A percentile compares a stretch with the other conserved stretches of the same genome.
Conservation (phyloP, 1,284 basidiomycete species). For the Boletellus deceptivus region DNA sequence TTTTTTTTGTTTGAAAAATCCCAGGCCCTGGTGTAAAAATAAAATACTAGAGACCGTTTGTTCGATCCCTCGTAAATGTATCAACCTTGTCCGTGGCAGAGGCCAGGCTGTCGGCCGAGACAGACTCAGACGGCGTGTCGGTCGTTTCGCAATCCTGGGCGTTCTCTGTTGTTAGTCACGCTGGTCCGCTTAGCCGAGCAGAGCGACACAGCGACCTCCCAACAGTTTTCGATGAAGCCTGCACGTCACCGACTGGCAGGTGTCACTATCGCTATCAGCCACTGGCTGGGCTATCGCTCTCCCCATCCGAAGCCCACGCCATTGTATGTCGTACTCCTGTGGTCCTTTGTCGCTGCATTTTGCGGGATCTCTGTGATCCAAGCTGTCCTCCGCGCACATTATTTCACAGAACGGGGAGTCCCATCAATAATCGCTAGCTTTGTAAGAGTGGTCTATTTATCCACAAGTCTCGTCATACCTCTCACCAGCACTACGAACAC, state of each 20-base stretch:
- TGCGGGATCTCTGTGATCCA: slow-evolving; percentile 56
- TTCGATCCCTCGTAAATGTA: too few species aligned
- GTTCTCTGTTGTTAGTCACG: too few species aligned
- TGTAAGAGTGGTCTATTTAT: slow-evolving; percentile 14
- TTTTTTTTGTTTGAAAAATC: too few species aligned
- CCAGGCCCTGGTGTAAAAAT: too few species aligned
- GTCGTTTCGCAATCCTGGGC: too few species aligned
- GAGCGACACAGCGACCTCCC: too few species aligned
- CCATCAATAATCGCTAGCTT: slow-evolving; percentile 36
- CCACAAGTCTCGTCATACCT: neutral
- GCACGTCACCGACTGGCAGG: neutral
- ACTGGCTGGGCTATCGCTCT: slow-evolving; percentile 17
- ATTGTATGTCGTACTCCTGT: slow-evolving; percentile 12
- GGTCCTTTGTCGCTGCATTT: slow-evolving; percentile 53
- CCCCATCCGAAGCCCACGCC: slow-evolving; percentile 8
- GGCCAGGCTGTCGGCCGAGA: too few species aligned
- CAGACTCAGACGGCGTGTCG: too few species aligned
- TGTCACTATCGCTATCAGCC: slow-evolving; percentile 6
- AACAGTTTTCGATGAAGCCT: too few species aligned
- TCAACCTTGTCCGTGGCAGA: too few species aligned
- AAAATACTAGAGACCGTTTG: too few species aligned
- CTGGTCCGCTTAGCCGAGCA: too few species aligned
- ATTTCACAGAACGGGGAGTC: slow-evolving; percentile 47
- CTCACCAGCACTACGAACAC: slow-evolving; percentile 45
- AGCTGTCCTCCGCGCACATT: slow-evolving; percentile 49